phyloP scores from a whole-genome alignment of 441 rosid species.

The Eugenia klotzschiana region DNA sequence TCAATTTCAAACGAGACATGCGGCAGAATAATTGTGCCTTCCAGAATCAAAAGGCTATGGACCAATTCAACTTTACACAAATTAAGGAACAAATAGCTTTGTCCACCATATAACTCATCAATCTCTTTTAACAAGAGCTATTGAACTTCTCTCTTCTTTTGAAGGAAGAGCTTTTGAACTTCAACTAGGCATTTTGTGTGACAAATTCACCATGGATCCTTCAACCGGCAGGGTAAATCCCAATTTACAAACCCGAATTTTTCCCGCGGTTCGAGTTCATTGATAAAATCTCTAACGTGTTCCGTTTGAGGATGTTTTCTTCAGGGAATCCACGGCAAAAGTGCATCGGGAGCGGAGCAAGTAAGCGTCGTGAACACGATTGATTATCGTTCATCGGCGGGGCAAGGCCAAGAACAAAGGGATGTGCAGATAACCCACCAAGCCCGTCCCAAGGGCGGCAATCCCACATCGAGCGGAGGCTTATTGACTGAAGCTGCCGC shows the following conservation, averaged over 20 bases:
- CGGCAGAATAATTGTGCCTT: background rate
- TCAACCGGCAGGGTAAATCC: background rate
- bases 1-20: background rate
- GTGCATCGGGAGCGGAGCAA: slow-evolving; percentile 12
- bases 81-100: background rate
- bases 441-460: background rate
- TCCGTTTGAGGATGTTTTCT: background rate
- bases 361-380: slow-evolving; percentile 21
- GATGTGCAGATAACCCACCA: slow-evolving; percentile 37
- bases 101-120: background rate
- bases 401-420: slow-evolving; percentile 31
- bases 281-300: background rate
- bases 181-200: background rate
- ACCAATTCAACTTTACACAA: background rate
- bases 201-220: background rate
- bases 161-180: background rate
- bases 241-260: fast-evolving
- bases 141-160: background rate
- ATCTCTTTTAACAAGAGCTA: background rate
- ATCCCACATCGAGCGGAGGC: slow-evolving; percentile 39
- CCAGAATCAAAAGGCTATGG: background rate
- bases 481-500: slow-evolving; percentile 47
- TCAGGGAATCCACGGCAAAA: background rate
- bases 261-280: background rate
- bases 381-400: slow-evolving; percentile 34